Evolutionary conservation across 176 grass and related monocot species (phyloP).

Genomic region (Chrysopogon serrulatus): DNA sequence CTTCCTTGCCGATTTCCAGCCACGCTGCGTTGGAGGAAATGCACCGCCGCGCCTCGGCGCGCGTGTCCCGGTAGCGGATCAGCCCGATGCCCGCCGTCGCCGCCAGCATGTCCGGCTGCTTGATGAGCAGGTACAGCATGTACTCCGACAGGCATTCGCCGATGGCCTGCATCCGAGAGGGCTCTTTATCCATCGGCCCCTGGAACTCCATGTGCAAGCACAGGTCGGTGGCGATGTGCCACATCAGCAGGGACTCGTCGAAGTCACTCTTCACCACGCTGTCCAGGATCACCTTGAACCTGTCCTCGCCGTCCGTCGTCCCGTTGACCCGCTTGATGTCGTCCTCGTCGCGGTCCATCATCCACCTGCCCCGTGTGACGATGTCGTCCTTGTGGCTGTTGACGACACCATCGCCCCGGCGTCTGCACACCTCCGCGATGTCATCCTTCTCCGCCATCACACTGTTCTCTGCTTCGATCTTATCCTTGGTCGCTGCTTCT

Average conservation of each 20-base stretch:
- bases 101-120: conserved; percentile 34
- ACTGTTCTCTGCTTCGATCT: too few species aligned
- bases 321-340: too few species aligned
- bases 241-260: conserved; percentile 32
- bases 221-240: conserved; percentile 43
- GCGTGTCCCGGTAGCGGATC: conserved; percentile 32
- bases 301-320: not conserved
- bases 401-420: too few species aligned
- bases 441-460: too few species aligned
- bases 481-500: too few species aligned
- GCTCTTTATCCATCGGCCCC: not conserved
- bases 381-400: too few species aligned
- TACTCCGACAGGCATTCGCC: conserved; percentile 24
- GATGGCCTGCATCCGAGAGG: not conserved
- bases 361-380: too few species aligned
- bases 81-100: conserved; percentile 35
- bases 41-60: conserved; percentile 23
- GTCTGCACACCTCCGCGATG: too few species aligned
- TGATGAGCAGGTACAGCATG: conserved; percentile 45
- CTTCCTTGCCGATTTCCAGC: too few species aligned
- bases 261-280: not conserved
- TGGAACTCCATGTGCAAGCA: not conserved
- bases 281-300: fast-evolving
- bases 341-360: too few species aligned
- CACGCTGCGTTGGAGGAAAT: not conserved